Evolutionary conservation across 1,284 basidiomycete genomes (phyloP).

Genomic region (Taiwanofungus camphoratus): DNA sequence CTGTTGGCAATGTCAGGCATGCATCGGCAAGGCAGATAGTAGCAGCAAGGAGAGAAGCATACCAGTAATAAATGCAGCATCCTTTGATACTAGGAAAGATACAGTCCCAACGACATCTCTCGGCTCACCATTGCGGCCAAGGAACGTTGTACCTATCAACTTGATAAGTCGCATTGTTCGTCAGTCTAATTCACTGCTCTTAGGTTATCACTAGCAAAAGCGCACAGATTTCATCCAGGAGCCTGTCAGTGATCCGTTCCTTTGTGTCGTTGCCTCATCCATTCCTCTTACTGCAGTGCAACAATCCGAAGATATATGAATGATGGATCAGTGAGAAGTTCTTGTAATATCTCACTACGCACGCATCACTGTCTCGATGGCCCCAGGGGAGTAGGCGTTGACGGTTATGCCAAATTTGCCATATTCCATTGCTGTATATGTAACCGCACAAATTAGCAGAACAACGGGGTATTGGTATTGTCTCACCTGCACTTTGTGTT

Average conservation of each 20-base stretch:
- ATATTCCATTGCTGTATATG: constrained; percentile 16
- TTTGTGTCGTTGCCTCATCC: constrained; percentile 12
- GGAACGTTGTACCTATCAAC: background rate
- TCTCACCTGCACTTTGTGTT: constrained; percentile 25
- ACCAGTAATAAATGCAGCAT: background rate
- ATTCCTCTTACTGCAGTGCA: constrained; percentile 13
- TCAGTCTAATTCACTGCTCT: background rate
- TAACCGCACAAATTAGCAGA: background rate
- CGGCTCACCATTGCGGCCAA: background rate
- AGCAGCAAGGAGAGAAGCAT: background rate
- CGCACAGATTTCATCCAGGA: constrained; percentile 40
- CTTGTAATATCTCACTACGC: background rate
- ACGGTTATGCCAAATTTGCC: constrained; percentile 18
- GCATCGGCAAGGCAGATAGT: background rate
- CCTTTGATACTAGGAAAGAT: background rate
- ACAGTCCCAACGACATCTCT: background rate
- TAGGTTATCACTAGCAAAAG: background rate
- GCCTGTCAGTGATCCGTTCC: constrained; percentile 34
- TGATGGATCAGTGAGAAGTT: background rate
- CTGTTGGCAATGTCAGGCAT: background rate
- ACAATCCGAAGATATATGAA: no score
- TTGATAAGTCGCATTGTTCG: background rate
- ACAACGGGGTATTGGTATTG: no score
- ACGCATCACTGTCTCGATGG: constrained; percentile 16
- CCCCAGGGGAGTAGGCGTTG: constrained; percentile 19